Base-by-base conservation (phyloP, 768 basidiomycete species). In the Guyanaporus albipodus region DNA sequence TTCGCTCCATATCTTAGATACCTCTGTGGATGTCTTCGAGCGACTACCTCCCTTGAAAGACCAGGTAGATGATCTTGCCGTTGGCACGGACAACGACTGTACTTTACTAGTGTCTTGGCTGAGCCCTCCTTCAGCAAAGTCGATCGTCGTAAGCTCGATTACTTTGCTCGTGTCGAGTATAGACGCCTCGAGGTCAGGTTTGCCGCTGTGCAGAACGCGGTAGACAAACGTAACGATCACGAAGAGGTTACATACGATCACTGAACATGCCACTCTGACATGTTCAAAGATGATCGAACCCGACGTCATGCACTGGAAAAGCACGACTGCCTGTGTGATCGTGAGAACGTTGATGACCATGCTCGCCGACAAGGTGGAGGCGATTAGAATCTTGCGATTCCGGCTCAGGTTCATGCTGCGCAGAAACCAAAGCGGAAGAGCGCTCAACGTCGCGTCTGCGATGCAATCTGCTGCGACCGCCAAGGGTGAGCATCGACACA, bases 211-310 rank as follows among this genome's bases (percentile, higher is more conserved):
- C 19, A 40, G 23, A 23, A 48, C 4, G 22, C 56, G 59, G 37
- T 56, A 64, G 22, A 54, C 17, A 26, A 55, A 61, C 9, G 52
- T 42, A 32, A 41, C 51, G 24, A 59, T 59, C 23, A 57, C 61
- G 2, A 62, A 48, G 23, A 54, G 11, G 39, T 63, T 61, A 33
- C 62, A 63, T 11, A 61, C 50, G 36, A 61, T 42, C 35, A 57
- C 26, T 14, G 53, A 48, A 26, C 44, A 53, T 19, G 40, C 53
- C 24, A 49, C 50, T 36, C 60, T 60, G 46, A 63, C 44, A 10
- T 64, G 58, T 10, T 46, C 63, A 5, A 53, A 49, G 29, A 64
- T 23, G 46, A 61, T 48, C 12, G 48, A 41, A 17, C 52, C 52
- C 3, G 52, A 47, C 3, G 44, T 48, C 3, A 46, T 2, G 2